Evolutionary conservation across 1,284 basidiomycete genomes (phyloP).

Genomic region (Microbotryomycetes sp.): DNA sequence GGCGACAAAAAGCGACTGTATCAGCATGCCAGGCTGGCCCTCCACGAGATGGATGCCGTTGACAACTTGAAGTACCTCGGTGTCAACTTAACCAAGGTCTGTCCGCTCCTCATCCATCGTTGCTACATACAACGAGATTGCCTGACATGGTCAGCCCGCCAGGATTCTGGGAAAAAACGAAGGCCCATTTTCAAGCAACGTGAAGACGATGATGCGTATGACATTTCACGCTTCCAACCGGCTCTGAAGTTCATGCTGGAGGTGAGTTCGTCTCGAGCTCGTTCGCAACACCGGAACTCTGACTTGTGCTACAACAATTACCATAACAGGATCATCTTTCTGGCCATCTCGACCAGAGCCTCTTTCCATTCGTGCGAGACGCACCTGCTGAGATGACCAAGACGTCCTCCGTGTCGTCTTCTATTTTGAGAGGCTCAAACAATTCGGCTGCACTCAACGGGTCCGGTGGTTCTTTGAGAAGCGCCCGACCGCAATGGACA

Average conservation of each 20-base stretch:
- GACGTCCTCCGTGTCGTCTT: background rate
- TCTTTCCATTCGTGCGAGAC: conserved; percentile 90
- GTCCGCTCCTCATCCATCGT: conserved; percentile 36
- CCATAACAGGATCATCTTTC: conserved; percentile 68
- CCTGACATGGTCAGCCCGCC: no score
- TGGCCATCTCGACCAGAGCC: conserved; percentile 65
- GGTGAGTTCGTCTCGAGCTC: conserved; percentile 44
- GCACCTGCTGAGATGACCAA: conserved; percentile 54
- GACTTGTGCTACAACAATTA: conserved; percentile 6
- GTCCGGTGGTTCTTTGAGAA: conserved; percentile 65
- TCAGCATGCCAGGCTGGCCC: conserved; percentile 85
- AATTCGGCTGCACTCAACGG: conserved; percentile 44
- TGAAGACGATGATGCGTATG: conserved; percentile 77
- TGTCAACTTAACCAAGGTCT: conserved; percentile 67
- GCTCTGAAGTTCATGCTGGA: conserved; percentile 76
- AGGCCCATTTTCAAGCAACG: conserved; percentile 57
- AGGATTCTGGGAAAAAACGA: conserved; percentile 63
- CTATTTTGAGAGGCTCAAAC: conserved; percentile 46
- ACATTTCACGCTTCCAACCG: conserved; percentile 90
- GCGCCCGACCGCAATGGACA: conserved; percentile 47
- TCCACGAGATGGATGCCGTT: conserved; percentile 89
- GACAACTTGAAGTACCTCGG: conserved; percentile 82
- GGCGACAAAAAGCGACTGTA: conserved; percentile 91
- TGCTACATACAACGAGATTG: conserved; percentile 30
- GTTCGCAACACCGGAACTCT: background rate